Evolutionary conservation across 176 grass and related monocot species (phyloP), one percentile per base, ranked within the genome.

Genomic region (Oryza brachyantha): DNA sequence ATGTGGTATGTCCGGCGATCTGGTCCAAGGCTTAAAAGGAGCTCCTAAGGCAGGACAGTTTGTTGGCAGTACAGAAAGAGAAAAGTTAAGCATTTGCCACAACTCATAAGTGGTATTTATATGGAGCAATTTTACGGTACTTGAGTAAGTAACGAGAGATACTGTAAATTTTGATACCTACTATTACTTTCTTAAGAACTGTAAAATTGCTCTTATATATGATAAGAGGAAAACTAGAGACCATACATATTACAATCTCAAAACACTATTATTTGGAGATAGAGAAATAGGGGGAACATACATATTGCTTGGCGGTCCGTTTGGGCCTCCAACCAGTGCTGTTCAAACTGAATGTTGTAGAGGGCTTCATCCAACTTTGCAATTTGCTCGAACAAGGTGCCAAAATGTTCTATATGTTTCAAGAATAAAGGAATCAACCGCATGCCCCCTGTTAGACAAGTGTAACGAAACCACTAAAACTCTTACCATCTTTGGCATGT

Each of bases 281-380:
- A 65, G 40, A 29, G 21, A 60, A 37, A 66, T 7, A 61, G 16
- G 64, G 65, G 10, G 1, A 39, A 61, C 81, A 57, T 91, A 93
- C 92, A 73, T 79, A 99, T 79, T 28, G 96, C 96, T 92, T 99
- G 92, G 17, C 90, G 92, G 59, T 99, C 96, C 3, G 96, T 99
- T 78, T 99, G 96, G 68, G 92, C 92, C 62, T 91, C 86, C 29
- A 93, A 66, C 96, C 96, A 95, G 46, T 99, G 96, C 59, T 99
- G 96, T 83, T 99, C 96, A 31, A 95, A 99, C 75, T 95, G 92
- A 81, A 95, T 93, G 71, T 88, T 99, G 68, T 91, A 99, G 37
- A 99, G 88, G 50, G 92, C 92, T 40, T 94, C 90, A 79, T 93
- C 96, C 64, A 99, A 75, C 75, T 95, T 99, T 0, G 85, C 81